These are phyloP conservation scores for Plasmopara viticola DNA, from an alignment of 352 stramenopile species.

Conservation along the genomic window DNA sequence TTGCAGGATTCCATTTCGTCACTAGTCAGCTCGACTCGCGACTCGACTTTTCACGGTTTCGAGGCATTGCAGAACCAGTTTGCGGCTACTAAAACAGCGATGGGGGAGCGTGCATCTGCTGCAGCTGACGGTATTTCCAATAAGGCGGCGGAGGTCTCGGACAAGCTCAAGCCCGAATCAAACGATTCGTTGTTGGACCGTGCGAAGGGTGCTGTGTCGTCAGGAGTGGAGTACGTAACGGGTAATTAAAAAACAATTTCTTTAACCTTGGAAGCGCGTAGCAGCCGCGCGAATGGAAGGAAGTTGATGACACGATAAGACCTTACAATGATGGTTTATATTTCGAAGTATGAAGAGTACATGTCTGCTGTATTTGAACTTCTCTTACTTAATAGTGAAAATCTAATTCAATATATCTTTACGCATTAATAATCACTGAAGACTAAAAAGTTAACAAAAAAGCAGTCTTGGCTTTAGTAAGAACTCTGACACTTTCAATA, in stretches of 20 bases:
- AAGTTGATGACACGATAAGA: no score
- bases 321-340: no score
- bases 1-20: conserved; percentile 25
- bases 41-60: conserved; percentile 33
- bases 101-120: conserved; percentile 16
- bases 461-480: no score
- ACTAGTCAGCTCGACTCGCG: conserved; percentile 23
- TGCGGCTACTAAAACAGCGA: conserved; percentile 13
- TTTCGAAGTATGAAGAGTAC: no score
- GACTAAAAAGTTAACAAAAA: no score
- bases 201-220: conserved; percentile 10
- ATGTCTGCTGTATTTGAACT: no score
- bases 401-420: no score
- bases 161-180: conserved; percentile 14
- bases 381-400: no score
- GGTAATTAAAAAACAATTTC: not conserved
- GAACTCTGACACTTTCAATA: no score
- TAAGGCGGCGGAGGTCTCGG: conserved; percentile 17
- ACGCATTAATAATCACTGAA: no score
- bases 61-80: conserved; percentile 35
- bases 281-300: not conserved
- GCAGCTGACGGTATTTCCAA: conserved; percentile 2
- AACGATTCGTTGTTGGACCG: conserved; percentile 23
- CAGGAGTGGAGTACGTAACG: conserved; percentile 16
- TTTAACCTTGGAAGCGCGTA: not conserved